Conservation (phyloP, 352 stramenopile genomes). For the Pythium brachiatum region DNA sequence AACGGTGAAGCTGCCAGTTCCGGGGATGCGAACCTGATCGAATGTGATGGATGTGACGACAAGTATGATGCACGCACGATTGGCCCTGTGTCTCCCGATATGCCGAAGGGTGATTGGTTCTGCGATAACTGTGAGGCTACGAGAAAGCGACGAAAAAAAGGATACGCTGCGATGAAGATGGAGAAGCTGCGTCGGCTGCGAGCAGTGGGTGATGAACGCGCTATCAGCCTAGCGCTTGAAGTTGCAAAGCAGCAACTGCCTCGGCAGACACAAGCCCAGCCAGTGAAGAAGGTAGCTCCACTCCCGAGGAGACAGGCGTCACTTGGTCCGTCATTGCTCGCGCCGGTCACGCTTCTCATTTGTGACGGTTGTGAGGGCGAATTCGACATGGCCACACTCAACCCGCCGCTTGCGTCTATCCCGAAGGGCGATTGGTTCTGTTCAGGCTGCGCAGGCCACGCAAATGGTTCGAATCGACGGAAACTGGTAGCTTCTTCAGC, state of each 20-base stretch:
- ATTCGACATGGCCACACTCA: conserved; percentile 44
- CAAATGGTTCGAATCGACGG: not conserved
- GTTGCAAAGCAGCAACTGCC: conserved; percentile 1
- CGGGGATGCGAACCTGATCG: conserved; percentile 39
- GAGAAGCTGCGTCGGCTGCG: conserved; percentile 20
- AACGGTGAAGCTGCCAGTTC: not conserved
- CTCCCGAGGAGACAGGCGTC: not conserved
- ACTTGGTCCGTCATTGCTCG: conserved; percentile 3
- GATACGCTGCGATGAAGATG: conserved; percentile 25
- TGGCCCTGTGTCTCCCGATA: conserved; percentile 37
- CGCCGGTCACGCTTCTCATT: conserved; percentile 52
- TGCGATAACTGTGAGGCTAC: conserved; percentile 26
- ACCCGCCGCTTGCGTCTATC: conserved; percentile 39
- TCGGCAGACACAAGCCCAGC: conserved; percentile 3
- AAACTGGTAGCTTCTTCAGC: not conserved
- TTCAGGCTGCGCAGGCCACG: not conserved
- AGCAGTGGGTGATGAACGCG: not conserved
- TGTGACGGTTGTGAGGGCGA: conserved; percentile 72
- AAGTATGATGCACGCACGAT: conserved; percentile 57
- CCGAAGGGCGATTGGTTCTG: conserved; percentile 56
- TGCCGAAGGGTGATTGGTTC: conserved; percentile 51
- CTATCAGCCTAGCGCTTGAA: not conserved
- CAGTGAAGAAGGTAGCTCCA: not conserved
- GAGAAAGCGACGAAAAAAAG: conserved; percentile 24
- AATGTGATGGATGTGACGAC: conserved; percentile 70